Evolutionary conservation across 1,284 basidiomycete genomes (phyloP).

Genomic region (Cryptococcus amylolentus): DNA sequence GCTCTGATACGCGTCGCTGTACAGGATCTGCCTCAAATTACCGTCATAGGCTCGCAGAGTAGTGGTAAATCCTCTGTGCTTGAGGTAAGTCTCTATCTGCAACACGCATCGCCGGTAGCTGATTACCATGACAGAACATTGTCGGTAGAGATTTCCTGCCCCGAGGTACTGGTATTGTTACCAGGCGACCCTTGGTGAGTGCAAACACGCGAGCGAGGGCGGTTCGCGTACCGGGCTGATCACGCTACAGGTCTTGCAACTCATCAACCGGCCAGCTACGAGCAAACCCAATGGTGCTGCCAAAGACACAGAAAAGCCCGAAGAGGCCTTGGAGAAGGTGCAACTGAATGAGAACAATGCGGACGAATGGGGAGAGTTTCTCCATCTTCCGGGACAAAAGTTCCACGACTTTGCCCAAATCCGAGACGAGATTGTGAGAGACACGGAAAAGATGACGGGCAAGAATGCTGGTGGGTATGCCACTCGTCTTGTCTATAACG

Average conservation of each 20-base stretch:
- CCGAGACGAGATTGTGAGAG: slow-evolving; percentile 89
- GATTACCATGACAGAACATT: slow-evolving; percentile 65
- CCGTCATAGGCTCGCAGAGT: slow-evolving; percentile 56
- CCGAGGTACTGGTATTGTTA: slow-evolving; percentile 96
- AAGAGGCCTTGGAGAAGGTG: slow-evolving; percentile 35
- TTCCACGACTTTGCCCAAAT: slow-evolving; percentile 98
- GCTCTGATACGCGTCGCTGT: neutral
- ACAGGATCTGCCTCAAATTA: slow-evolving; percentile 57
- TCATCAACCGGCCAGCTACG: slow-evolving; percentile 72
- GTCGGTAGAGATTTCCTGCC: slow-evolving; percentile 96
- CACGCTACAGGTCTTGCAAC: slow-evolving; percentile 72
- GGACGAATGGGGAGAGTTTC: slow-evolving; percentile 98
- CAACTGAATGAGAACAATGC: slow-evolving; percentile 64
- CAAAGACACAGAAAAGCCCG: slow-evolving; percentile 43
- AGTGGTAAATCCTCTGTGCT: slow-evolving; percentile 56
- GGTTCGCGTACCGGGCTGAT: neutral
- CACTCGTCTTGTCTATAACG: neutral
- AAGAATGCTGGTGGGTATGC: slow-evolving; percentile 68
- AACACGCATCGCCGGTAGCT: neutral
- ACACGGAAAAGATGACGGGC: slow-evolving; percentile 97
- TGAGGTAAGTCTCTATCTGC: slow-evolving; percentile 42
- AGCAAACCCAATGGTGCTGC: slow-evolving; percentile 51
- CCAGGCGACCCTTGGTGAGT: slow-evolving; percentile 79
- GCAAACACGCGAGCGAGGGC: neutral
- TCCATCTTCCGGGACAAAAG: slow-evolving; percentile 93